phyloP scores from a whole-genome alignment of 1,284 basidiomycete species.

The Ganoderma multipileum region DNA sequence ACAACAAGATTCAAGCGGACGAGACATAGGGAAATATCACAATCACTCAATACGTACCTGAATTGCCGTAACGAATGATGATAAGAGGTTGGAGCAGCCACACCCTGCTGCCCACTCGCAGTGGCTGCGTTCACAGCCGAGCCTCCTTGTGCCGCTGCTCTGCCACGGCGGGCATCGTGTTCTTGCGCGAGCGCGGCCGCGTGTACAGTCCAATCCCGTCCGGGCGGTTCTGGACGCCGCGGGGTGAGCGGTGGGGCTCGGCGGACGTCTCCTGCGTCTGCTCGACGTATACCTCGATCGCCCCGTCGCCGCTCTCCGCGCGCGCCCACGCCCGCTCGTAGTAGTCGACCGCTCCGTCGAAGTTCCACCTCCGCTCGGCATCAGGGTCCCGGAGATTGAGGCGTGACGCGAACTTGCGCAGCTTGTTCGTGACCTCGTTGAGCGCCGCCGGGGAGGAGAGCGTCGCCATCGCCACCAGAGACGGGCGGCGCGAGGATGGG shows the following conservation, averaged over 20 bases:
- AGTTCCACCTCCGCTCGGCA: constrained; percentile 7
- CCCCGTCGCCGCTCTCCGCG: constrained; percentile 8
- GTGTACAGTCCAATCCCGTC: constrained; percentile 14
- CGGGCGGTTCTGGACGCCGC: not conserved
- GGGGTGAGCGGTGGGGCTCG: not conserved
- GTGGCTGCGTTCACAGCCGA: not conserved
- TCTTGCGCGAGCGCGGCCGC: constrained; percentile 9
- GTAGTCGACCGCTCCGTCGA: constrained; percentile 21
- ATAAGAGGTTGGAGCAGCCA: not conserved
- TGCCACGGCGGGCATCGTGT: not conserved
- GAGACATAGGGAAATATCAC: not conserved
- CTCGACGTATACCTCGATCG: constrained; percentile 20
- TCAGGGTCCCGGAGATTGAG: constrained; percentile 10
- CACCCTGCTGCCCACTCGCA: not conserved
- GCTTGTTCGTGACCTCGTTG: constrained; percentile 19
- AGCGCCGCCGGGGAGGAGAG: constrained; percentile 16
- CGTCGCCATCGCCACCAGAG: constrained; percentile 11
- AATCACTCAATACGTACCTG: not conserved
- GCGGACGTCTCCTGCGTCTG: constrained; percentile 4
- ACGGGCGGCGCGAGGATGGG: constrained; percentile 19
- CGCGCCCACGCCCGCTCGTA: constrained; percentile 21
- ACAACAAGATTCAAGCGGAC: not conserved
- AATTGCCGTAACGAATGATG: not conserved
- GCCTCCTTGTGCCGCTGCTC: not conserved
- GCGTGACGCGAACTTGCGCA: constrained; percentile 17